phyloP scores from a whole-genome alignment of 305 asterid genomes.

The Fraxinus latifolia region DNA sequence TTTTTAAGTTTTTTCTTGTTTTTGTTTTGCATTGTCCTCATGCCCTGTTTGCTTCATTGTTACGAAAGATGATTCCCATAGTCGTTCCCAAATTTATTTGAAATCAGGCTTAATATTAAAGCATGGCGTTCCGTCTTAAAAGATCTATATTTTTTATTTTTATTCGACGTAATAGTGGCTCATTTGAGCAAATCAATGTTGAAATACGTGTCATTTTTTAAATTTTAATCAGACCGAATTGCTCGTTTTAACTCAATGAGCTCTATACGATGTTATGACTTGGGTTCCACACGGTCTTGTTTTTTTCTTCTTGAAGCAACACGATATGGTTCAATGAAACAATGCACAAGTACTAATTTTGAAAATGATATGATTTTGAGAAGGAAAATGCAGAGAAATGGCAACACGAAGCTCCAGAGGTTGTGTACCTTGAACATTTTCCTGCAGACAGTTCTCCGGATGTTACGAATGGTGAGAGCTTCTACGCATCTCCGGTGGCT shows the following conservation, averaged over 20 bases:
- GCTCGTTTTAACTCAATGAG: background rate
- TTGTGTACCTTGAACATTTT: slow-evolving; percentile 77
- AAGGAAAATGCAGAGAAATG: slow-evolving; percentile 62
- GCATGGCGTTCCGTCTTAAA: background rate
- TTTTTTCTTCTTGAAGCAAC: background rate
- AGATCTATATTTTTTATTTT: background rate
- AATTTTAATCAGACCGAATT: background rate
- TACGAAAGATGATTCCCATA: background rate
- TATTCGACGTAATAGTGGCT: background rate
- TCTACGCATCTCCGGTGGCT: slow-evolving; percentile 35
- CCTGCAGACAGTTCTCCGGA: slow-evolving; percentile 83
- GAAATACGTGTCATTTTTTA: background rate
- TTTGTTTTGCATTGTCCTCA: background rate
- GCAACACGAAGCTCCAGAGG: slow-evolving; percentile 78
- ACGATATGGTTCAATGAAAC: background rate
- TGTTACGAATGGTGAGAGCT: slow-evolving; percentile 44
- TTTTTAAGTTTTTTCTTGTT: background rate
- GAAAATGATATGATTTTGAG: slow-evolving; percentile 23
- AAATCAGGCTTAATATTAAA: background rate
- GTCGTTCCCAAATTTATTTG: background rate
- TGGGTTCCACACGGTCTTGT: background rate
- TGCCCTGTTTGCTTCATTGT: background rate
- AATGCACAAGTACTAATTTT: background rate
- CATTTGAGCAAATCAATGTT: background rate
- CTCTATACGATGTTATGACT: background rate